These are phyloP conservation scores for Myochromella boudieri DNA, from an alignment of 768 basidiomycete species.

Conservation along the genomic window DNA sequence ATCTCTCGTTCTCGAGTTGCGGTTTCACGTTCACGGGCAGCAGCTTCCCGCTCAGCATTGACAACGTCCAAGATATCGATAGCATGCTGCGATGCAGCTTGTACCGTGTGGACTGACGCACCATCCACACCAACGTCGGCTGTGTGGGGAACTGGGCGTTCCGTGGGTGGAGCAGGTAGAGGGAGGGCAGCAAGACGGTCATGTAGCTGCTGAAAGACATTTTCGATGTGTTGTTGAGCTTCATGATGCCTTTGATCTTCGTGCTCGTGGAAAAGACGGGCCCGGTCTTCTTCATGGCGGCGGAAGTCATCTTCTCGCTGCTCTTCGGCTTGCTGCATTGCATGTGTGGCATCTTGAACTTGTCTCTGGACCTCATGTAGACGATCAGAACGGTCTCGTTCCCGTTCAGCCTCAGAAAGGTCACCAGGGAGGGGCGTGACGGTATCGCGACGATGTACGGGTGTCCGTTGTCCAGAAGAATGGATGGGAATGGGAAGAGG, in stretches of 20 bases:
- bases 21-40: slow-evolving; percentile 52
- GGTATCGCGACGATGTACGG: slow-evolving; percentile 22
- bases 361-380: slow-evolving; percentile 50
- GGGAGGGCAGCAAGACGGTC: slow-evolving; percentile 36
- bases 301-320: slow-evolving; percentile 65
- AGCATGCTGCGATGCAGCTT: slow-evolving; percentile 57
- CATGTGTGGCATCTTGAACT: slow-evolving; percentile 45
- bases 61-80: slow-evolving; percentile 60
- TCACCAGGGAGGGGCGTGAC: slow-evolving; percentile 37
- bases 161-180: slow-evolving; percentile 18
- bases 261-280: slow-evolving; percentile 56
- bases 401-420: slow-evolving; percentile 39
- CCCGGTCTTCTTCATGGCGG: slow-evolving; percentile 62
- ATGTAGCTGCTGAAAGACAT: slow-evolving; percentile 40
- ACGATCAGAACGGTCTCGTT: slow-evolving; percentile 54
- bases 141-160: slow-evolving; percentile 13
- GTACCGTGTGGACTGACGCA: slow-evolving; percentile 38
- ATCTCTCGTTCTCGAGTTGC: slow-evolving; percentile 55
- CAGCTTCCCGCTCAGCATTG: slow-evolving; percentile 57
- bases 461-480: slow-evolving; percentile 1
- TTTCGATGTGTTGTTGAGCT: slow-evolving; percentile 47
- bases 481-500: slow-evolving; percentile 15
- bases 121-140: slow-evolving; percentile 31
- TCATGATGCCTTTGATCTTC: slow-evolving; percentile 62
- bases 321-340: slow-evolving; percentile 60